Base-by-base conservation (phyloP, 2,329 filamentous ascomycete genomes). In the Cercospora citrullina region DNA sequence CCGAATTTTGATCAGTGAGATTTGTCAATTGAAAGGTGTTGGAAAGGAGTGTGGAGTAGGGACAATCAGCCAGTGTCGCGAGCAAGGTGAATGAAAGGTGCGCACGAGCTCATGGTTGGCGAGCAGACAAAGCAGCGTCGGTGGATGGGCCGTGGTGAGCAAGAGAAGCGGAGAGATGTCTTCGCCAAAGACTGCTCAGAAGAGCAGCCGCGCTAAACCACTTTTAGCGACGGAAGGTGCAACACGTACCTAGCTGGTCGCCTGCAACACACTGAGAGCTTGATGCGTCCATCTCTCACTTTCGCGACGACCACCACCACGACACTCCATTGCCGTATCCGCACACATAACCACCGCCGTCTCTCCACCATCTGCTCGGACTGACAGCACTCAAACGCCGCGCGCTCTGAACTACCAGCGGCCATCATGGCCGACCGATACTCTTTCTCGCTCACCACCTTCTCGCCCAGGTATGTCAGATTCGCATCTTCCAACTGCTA, bases 381-480 rank as follows among this genome's bases (percentile, higher is more conserved):
- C 31, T 33, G 55, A 59, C 8, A 16, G 31, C 10, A 10, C 30
- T 8, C 55, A 36, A 28, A 30, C n/a, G 4, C 18, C 28, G 28
- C 55, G 55, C 28, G 55, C 55, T 7, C 60, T 33, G 42, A 18
- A 42, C 23, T 39, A 48, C n/a, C 64, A 21, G 28, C 71, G 74
- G 73, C 74, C 78, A 85, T 73, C 80, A 99, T 99, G 94, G 94
- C 95, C 79, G 95, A 99, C 84, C 88, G 95, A 86, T 99, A 99
- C 84, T 97, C 94, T 65, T 99, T 99, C 89, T 99, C 95, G 69
- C 88, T 99, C 80, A 99, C 95, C 72, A 99, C 95, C 73, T 99
- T 99, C 90, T 98, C 95, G 79, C 95, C 95, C 81, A 99, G 94
- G 95, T 96, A 89, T 83, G 89, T 79, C 72, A 69, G 26, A 12